Conservation (phyloP, 768 basidiomycete species). For the Phlebiopsis flavidoalba region DNA sequence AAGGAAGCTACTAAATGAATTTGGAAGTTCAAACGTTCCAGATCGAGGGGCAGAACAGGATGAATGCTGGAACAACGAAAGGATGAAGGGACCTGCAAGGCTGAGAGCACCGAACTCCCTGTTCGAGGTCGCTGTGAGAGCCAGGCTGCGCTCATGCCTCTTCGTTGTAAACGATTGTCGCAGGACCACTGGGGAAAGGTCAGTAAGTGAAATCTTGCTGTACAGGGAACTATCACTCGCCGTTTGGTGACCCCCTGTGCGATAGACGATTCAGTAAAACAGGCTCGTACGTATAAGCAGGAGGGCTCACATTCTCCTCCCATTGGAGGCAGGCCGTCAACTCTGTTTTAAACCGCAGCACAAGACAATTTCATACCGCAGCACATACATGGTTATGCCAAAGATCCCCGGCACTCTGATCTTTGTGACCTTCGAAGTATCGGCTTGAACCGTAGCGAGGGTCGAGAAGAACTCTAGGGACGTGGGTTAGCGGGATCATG, state of each 20-base stretch:
- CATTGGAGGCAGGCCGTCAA: conserved; percentile 42
- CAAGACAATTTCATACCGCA: conserved; percentile 35
- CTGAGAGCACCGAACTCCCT: too few relatives aligned
- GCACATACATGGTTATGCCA: conserved; percentile 20
- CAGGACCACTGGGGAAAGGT: conserved; percentile 4
- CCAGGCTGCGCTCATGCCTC: neutral
- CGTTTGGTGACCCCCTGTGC: conserved; percentile 14
- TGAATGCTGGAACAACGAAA: neutral
- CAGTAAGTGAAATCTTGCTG: neutral
- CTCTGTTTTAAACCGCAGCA: conserved; percentile 41
- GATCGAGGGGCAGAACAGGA: too few relatives aligned
- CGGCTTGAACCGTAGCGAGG: conserved; percentile 16
- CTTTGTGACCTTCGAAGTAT: conserved; percentile 23
- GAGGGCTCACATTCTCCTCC: conserved; percentile 27
- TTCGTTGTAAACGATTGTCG: conserved; percentile 12
- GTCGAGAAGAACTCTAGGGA: conserved; percentile 29
- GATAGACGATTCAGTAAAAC: neutral
- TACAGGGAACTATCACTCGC: neutral
- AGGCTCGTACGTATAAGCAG: neutral
- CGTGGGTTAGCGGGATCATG: too few relatives aligned
- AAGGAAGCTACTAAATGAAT: too few relatives aligned
- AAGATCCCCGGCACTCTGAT: neutral
- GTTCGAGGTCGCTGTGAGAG: neutral
- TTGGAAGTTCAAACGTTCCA: too few relatives aligned
- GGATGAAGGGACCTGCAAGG: neutral